Percentiles rank a stretch among this genome's conserved stretches.
These are phyloP conservation scores for Lichtheimia ornata DNA, from an alignment of 371 early-diverging fungal genomes.

Conservation along the genomic window DNA sequence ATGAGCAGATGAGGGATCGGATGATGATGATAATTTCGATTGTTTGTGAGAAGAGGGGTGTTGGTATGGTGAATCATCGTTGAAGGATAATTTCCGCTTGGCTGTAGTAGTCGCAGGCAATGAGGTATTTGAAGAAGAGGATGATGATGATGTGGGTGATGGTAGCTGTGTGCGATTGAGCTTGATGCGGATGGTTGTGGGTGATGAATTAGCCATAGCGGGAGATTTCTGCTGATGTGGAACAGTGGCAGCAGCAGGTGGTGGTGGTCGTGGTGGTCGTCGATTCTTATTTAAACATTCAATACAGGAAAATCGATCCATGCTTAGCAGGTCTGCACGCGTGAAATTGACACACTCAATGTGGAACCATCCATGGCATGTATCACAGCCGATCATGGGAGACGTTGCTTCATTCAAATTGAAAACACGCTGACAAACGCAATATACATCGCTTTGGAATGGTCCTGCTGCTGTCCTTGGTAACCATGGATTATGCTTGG, in stretches of 20 bases:
- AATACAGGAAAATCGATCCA: conserved; percentile 25
- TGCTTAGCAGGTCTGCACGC: conserved; percentile 17
- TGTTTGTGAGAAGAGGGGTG: no score
- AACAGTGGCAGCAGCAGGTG: conserved; percentile 4
- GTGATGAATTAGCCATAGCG: background rate
- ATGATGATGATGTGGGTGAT: background rate
- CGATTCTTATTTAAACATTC: conserved; percentile 5
- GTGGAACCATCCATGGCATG: conserved; percentile 65
- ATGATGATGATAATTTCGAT: conserved; percentile 1
- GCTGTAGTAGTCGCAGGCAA: no score
- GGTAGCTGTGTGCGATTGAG: background rate
- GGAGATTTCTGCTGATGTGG: conserved; percentile 15
- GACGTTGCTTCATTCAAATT: conserved; percentile 20
- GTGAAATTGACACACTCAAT: conserved; percentile 46
- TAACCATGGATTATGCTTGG: background rate
- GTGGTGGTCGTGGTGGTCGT: background rate
- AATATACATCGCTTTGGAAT: conserved; percentile 29
- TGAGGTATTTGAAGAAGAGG: background rate
- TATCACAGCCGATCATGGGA: conserved; percentile 61
- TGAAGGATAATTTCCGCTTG: no score
- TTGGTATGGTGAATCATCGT: no score
- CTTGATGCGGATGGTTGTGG: background rate
- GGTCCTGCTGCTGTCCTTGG: conserved; percentile 16
- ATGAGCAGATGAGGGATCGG: no score
- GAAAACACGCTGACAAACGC: conserved; percentile 33